These are phyloP conservation scores for Asterionellopsis glacialis DNA, from an alignment of 108 stramenopile genomes.

Conservation along the genomic window DNA sequence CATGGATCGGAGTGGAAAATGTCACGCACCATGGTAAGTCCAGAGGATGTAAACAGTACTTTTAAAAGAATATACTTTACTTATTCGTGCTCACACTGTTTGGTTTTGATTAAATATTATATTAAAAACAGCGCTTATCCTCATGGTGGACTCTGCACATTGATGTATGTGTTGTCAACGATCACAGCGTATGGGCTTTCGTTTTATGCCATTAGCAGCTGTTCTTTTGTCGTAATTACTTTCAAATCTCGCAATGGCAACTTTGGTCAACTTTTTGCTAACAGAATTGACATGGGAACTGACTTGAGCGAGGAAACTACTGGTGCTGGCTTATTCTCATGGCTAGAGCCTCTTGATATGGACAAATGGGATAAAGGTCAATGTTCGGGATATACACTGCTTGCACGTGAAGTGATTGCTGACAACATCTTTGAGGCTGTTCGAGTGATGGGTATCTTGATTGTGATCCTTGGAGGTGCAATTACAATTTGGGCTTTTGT, in stretches of 20 bases:
- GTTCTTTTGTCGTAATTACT: slow-evolving; percentile 26
- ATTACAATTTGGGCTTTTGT: slow-evolving; percentile 18
- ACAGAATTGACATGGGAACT: slow-evolving; percentile 20
- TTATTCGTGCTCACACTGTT: too few relatives aligned
- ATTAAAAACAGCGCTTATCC: slow-evolving; percentile 22
- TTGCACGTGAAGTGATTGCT: slow-evolving; percentile 13
- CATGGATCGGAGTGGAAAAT: too few relatives aligned
- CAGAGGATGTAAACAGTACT: too few relatives aligned
- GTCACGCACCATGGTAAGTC: too few relatives aligned
- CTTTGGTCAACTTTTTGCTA: slow-evolving; percentile 28
- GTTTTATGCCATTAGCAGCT: slow-evolving; percentile 26
- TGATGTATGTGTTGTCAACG: too few relatives aligned
- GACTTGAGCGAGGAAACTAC: slow-evolving; percentile 8
- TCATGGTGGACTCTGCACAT: slow-evolving; percentile 16
- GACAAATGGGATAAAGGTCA: slow-evolving; percentile 23
- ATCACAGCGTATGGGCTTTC: too few relatives aligned
- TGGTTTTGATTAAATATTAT: too few relatives aligned
- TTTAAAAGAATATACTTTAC: too few relatives aligned
- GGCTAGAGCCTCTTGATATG: slow-evolving; percentile 25
- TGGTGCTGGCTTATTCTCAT: slow-evolving; percentile 31
- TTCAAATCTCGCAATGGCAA: slow-evolving; percentile 25
- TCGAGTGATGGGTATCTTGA: slow-evolving; percentile 23
- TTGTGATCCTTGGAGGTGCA: slow-evolving; percentile 17
- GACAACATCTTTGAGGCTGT: slow-evolving; percentile 28
- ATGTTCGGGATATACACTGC: slow-evolving; percentile 23